Conservation (phyloP, 2,329 filamentous ascomycete genomes). For the Scorias spongiosa region DNA sequence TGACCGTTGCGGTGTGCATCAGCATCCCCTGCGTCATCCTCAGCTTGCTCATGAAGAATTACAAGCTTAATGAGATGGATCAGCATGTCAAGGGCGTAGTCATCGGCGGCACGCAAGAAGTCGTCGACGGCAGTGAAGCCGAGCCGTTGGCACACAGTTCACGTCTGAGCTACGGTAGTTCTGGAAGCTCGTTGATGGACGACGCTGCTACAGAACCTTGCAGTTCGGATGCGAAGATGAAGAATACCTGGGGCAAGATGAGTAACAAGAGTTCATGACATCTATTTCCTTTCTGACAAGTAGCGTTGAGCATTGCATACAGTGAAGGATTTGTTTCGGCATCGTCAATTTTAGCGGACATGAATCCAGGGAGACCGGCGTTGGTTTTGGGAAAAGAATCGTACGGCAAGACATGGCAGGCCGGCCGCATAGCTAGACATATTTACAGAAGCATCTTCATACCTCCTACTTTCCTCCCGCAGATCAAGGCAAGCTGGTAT, state of each 20-base stretch:
- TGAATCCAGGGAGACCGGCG: too few relatives aligned
- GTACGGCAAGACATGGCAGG: too few relatives aligned
- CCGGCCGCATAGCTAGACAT: too few relatives aligned
- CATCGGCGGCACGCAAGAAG: conserved; percentile 19
- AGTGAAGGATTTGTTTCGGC: too few relatives aligned
- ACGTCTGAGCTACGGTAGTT: background rate
- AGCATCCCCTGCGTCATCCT: conserved; percentile 42
- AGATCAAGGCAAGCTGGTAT: too few relatives aligned
- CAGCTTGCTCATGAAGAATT: conserved; percentile 42
- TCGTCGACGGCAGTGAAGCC: conserved; percentile 9
- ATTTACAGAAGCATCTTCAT: too few relatives aligned
- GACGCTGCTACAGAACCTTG: background rate
- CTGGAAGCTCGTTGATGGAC: background rate
- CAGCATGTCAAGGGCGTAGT: conserved; percentile 29
- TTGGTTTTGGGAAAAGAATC: too few relatives aligned
- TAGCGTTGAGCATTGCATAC: too few relatives aligned
- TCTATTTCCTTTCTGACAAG: too few relatives aligned
- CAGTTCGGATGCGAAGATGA: background rate
- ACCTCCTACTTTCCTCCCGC: too few relatives aligned
- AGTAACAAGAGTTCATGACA: background rate
- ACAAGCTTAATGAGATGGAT: conserved; percentile 37
- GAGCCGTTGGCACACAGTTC: conserved; percentile 5
- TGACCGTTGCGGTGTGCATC: conserved; percentile 39
- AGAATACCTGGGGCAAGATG: background rate
- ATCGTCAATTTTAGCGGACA: too few relatives aligned